These are phyloP conservation scores for Umbilicus rupestris DNA, from an alignment of 164 flowering plant species.

Conservation along the genomic window DNA sequence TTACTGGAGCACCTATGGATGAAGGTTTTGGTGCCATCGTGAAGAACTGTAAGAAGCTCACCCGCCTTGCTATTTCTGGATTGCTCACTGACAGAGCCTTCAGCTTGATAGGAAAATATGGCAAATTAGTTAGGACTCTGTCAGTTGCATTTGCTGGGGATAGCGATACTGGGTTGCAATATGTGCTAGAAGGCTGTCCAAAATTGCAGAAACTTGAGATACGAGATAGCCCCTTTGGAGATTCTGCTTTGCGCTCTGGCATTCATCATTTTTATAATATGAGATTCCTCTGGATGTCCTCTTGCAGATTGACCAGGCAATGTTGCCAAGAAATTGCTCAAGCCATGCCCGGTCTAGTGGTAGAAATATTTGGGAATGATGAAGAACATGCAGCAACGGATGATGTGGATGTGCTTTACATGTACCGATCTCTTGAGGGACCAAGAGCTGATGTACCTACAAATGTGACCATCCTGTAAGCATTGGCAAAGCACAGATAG, in stretches of 20 bases:
- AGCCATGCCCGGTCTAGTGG: conserved; percentile 49
- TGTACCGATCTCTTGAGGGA: conserved; percentile 74
- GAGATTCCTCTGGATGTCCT: conserved; percentile 90
- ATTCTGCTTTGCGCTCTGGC: conserved; percentile 61
- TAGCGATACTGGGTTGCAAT: conserved; percentile 53
- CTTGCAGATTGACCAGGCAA: conserved; percentile 44
- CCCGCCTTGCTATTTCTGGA: conserved; percentile 76
- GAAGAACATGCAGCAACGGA: conserved; percentile 21
- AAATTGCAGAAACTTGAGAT: conserved; percentile 84
- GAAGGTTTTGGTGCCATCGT: conserved; percentile 94
- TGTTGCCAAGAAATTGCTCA: conserved; percentile 57
- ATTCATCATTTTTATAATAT: conserved; percentile 70
- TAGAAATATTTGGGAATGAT: conserved; percentile 50
- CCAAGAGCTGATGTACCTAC: conserved; percentile 65
- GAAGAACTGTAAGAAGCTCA: conserved; percentile 74
- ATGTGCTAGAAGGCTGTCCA: conserved; percentile 76
- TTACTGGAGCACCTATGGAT: conserved; percentile 80
- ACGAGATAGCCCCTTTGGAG: conserved; percentile 94
- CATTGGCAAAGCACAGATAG: neutral
- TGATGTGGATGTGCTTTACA: conserved; percentile 41
- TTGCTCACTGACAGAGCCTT: conserved; percentile 74
- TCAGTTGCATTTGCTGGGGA: conserved; percentile 89
- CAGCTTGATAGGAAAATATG: conserved; percentile 55
- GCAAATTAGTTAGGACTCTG: conserved; percentile 64
- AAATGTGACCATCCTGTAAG: conserved; percentile 51